A percentile compares a stretch with the other conserved stretches of the same genome.
phyloP scores from a whole-genome alignment of 768 basidiomycete genomes.

The Lactarius psammicola region DNA sequence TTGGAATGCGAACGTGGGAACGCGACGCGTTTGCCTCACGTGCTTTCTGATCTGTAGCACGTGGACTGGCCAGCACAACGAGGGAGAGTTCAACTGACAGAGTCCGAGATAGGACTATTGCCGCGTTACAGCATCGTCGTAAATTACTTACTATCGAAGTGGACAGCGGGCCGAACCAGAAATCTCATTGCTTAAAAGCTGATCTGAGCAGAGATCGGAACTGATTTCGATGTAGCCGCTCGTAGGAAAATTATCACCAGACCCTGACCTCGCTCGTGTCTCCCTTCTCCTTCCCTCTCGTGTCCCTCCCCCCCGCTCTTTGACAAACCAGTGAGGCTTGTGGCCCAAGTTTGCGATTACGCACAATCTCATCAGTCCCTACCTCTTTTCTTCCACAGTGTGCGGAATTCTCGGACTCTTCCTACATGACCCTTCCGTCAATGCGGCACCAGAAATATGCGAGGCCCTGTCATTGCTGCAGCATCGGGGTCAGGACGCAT shows the following conservation, averaged over 20 bases:
- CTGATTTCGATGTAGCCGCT: not conserved
- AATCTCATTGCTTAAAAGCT: not conserved
- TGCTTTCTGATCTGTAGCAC: not conserved
- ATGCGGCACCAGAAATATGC: constrained; percentile 84
- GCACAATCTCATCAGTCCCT: not conserved
- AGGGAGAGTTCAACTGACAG: too few species aligned
- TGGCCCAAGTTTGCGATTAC: not conserved
- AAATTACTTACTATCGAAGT: not conserved
- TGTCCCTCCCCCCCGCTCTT: not conserved
- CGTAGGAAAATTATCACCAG: not conserved
- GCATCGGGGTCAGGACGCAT: constrained; percentile 97
- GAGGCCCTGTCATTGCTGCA: constrained; percentile 96
- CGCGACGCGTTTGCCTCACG: not conserved
- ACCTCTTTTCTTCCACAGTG: constrained; percentile 47
- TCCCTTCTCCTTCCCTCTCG: not conserved
- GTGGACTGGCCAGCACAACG: not conserved
- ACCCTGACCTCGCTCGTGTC: not conserved
- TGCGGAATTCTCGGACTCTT: constrained; percentile 92
- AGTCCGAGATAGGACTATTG: not conserved
- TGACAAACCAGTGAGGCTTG: constrained; percentile 10
- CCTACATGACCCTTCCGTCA: constrained; percentile 68
- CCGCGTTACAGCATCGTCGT: not conserved
- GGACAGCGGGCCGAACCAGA: not conserved
- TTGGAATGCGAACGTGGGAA: constrained; percentile 19
- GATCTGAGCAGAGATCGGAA: not conserved